Conservation (phyloP, 441 rosid genomes). For the Euphorbia schlechtendalii region DNA sequence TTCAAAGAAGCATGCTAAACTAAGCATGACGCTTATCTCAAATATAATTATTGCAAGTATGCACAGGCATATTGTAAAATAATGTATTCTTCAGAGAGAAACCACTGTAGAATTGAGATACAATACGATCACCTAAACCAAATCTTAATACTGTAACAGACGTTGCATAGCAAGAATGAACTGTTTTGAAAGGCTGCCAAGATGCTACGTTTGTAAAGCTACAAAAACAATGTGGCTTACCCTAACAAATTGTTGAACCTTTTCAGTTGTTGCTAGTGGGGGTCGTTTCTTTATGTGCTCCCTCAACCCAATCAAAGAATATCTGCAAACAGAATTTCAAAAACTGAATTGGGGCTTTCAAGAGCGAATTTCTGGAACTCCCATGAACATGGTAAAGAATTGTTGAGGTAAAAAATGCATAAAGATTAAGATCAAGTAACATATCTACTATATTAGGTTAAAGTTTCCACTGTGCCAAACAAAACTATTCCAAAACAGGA, state of each 20-base stretch:
- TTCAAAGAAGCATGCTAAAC: not conserved
- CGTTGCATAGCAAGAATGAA: not conserved
- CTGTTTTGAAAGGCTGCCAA: conserved; percentile 4
- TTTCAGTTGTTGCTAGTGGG: conserved; percentile 89
- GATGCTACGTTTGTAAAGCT: not conserved
- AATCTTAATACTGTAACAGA: not conserved
- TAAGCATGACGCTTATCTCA: not conserved
- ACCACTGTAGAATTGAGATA: not conserved
- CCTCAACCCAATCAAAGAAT: conserved; percentile 69
- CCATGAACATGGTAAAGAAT: not conserved
- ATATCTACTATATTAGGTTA: not conserved
- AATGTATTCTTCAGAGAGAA: conserved; percentile 7
- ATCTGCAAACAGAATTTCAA: conserved; percentile 32
- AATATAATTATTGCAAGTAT: conserved; percentile 2
- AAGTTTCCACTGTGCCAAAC: not conserved
- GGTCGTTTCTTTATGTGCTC: conserved; percentile 99
- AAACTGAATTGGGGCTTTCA: conserved; percentile 1
- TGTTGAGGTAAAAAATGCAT: conserved; percentile 1
- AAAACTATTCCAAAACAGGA: not conserved
- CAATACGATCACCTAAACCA: not conserved
- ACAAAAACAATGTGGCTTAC: conserved; percentile 38
- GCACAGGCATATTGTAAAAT: not conserved
- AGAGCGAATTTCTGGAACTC: not conserved
- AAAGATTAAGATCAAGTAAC: not conserved
- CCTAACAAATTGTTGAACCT: conserved; percentile 88